Percentiles rank a stretch among this genome's conserved stretches.
These are phyloP conservation scores for Tylopilus balloui DNA, from an alignment of 768 basidiomycete species.

Conservation along the genomic window DNA sequence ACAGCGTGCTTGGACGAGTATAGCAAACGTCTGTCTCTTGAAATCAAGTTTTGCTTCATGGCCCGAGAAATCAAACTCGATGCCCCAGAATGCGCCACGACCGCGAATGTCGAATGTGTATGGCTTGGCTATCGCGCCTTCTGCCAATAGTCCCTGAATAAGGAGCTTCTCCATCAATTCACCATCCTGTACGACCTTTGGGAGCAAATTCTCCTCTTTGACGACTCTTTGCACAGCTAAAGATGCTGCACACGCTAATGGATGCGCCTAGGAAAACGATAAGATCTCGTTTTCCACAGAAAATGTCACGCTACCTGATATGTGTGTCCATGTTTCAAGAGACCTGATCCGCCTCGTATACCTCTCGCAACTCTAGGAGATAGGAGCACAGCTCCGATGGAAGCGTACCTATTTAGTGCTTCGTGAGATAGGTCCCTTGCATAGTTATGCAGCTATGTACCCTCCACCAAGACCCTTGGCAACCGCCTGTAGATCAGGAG, in stretches of 20 bases:
- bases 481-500: conserved; percentile 83
- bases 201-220: conserved; percentile 62
- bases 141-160: conserved; percentile 47
- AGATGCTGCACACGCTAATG: conserved; percentile 71
- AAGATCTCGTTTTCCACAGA: background rate
- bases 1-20: conserved; percentile 65
- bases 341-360: conserved; percentile 60
- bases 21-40: conserved; percentile 54
- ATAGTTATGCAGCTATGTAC: conserved; percentile 36
- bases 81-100: conserved; percentile 76
- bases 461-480: conserved; percentile 91
- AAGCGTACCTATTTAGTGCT: conserved; percentile 52
- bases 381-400: conserved; percentile 80
- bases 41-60: conserved; percentile 45
- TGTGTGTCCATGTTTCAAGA: conserved; percentile 83
- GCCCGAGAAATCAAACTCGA: conserved; percentile 72
- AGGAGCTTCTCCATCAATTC: conserved; percentile 57
- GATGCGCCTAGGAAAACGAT: conserved; percentile 50
- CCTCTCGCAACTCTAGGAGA: conserved; percentile 67
- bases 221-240: conserved; percentile 80
- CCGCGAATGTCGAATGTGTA: conserved; percentile 80
- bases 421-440: conserved; percentile 1
- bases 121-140: conserved; percentile 55
- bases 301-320: conserved; percentile 52
- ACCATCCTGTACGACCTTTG: conserved; percentile 57